Base-by-base conservation (phyloP, 805 yeast species). In the Candida ficus region DNA sequence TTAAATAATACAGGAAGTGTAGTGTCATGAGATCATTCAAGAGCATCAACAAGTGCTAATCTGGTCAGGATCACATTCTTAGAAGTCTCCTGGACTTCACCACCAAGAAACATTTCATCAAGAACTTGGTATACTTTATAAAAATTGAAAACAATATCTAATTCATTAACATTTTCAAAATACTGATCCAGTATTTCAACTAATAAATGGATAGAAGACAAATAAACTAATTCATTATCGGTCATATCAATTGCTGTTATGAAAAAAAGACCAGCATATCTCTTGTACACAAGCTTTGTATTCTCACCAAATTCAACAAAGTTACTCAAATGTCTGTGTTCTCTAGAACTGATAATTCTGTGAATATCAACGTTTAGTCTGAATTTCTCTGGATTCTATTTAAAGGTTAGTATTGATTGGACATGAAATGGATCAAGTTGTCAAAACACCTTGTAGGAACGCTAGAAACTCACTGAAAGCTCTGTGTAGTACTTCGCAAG, bases 261-360 rank as follows among this genome's bases (percentile, higher is more conserved):
- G 58, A 93, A 89, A 60, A 80, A 91, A 11, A 91, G 65, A 7
- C 98, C 98, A 4, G 96, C 97, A 57, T 91, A 91, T 43, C 97
- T 66, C 47, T 95, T 69, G 58, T 90, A 90, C 1, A 91, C 89
- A 37, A 93, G 66, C 56, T 84, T 85, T 35, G 68, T 61, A 43
- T 75, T 73, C 14, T 78, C 75, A 7, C 22, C 19, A 47, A 78
- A 77, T 56, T 84, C 90, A 18, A 85, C 87, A 53, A 86, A 85
- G 57, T 86, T 86, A 37, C 87, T 76, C 58, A 87, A 95, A 52
- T 80, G 75, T 55, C 80, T 84, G 57, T 83, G 87, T 55, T 90
- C 97, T 52, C 96, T 71, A 3, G 90, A 72, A 0, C 90, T 80
- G 8, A 90, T 80, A 34, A 87, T 65, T 42, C 89, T 71, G 63